Percentiles rank a stretch among this genome's conserved stretches.
phyloP scores from a whole-genome alignment of 225 moss, liverwort and hornwort genomes.

The Antitrichia curtipendula region DNA sequence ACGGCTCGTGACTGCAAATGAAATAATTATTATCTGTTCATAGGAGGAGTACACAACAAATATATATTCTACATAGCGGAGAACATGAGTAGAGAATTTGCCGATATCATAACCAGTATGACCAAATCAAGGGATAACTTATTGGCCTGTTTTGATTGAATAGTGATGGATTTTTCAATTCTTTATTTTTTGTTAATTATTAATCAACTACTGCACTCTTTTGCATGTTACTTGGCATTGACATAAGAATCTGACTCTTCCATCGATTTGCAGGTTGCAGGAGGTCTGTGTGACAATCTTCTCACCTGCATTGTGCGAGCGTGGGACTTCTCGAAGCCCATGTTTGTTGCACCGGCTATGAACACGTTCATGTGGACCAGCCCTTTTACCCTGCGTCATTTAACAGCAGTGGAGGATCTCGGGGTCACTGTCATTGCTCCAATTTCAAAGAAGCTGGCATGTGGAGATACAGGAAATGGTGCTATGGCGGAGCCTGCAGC shows the following conservation, averaged over 20 bases:
- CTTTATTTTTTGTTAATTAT: neutral
- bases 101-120: neutral
- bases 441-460: constrained; percentile 65
- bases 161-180: neutral
- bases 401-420: constrained; percentile 49
- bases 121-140: neutral
- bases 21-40: neutral
- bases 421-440: constrained; percentile 57
- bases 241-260: neutral
- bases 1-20: neutral
- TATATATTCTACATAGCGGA: neutral
- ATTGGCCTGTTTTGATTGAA: neutral
- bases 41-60: neutral
- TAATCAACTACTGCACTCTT: neutral
- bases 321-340: constrained; percentile 87
- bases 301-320: constrained; percentile 87
- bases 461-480: constrained; percentile 73
- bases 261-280: constrained; percentile 47
- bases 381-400: constrained; percentile 67
- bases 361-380: constrained; percentile 96
- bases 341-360: constrained; percentile 92
- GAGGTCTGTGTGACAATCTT: constrained; percentile 85
- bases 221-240: neutral
- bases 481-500: constrained; percentile 79
- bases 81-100: neutral